A percentile compares a stretch with the other conserved stretches of the same genome.
These are phyloP conservation scores for Aspergillus oerlinghausenensis DNA, from an alignment of 2,329 filamentous ascomycete genomes.

Conservation along the genomic window DNA sequence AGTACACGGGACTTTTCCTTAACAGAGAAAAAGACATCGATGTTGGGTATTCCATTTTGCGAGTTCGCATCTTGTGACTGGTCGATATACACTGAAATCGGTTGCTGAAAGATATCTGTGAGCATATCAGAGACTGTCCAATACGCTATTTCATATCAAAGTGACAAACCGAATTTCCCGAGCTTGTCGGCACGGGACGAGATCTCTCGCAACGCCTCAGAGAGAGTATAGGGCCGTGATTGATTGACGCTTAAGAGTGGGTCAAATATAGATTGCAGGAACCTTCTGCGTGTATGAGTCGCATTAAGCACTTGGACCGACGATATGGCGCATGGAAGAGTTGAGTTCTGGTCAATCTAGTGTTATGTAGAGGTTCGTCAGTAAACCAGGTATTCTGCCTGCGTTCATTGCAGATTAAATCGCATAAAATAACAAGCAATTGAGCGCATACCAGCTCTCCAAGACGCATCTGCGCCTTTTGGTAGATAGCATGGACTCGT, in stretches of 20 bases:
- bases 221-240: constrained; percentile 68
- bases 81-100: constrained; percentile 78
- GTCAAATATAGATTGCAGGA: constrained; percentile 75
- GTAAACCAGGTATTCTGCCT: neutral
- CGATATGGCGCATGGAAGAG: constrained; percentile 81
- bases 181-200: constrained; percentile 69
- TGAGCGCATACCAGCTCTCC: constrained; percentile 56
- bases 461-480: constrained; percentile 60
- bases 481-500: constrained; percentile 53
- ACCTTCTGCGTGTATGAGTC: constrained; percentile 73
- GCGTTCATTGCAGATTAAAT: neutral
- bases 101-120: constrained; percentile 78
- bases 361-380: constrained; percentile 12
- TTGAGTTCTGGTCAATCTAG: constrained; percentile 75
- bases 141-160: neutral
- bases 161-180: constrained; percentile 65
- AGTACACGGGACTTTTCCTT: constrained; percentile 77
- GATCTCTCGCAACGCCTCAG: constrained; percentile 71
- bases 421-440: neutral
- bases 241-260: constrained; percentile 69
- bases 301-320: constrained; percentile 80
- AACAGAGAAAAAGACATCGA: constrained; percentile 75
- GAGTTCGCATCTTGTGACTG: constrained; percentile 66
- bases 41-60: constrained; percentile 60
- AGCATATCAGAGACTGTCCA: constrained; percentile 14